Evolutionary conservation across 106 monocot species (phyloP).

Genomic region (Dendrobium chrysotoxum): DNA sequence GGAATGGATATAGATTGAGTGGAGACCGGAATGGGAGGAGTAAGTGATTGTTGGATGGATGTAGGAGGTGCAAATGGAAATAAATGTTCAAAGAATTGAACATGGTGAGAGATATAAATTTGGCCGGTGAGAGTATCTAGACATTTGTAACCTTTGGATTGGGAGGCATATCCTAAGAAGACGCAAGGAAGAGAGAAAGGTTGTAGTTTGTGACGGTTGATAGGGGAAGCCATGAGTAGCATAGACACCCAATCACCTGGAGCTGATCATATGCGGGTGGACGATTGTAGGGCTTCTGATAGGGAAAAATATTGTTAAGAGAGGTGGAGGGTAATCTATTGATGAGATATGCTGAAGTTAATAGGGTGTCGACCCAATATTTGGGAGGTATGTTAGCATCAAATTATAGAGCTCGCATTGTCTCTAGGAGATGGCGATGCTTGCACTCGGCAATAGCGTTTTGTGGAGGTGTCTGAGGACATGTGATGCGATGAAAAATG

Average conservation of each 20-base stretch:
- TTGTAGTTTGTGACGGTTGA: background rate
- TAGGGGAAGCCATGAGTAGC: background rate
- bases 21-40: too few species aligned
- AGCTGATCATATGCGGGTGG: background rate
- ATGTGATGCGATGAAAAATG: too few species aligned
- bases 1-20: too few species aligned
- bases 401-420: too few species aligned
- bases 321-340: background rate
- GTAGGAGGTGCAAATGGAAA: background rate
- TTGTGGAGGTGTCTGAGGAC: too few species aligned
- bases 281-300: background rate
- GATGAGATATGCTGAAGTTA: background rate
- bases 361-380: too few species aligned
- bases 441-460: too few species aligned
- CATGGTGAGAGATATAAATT: conserved; percentile 7
- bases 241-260: background rate
- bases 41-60: too few species aligned
- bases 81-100: background rate
- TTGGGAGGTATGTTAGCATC: too few species aligned
- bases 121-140: background rate
- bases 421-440: too few species aligned
- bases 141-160: background rate
- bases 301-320: background rate
- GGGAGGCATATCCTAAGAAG: background rate
- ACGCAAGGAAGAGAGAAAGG: background rate